Conservation (phyloP, 371 early-diverging fungal species). For the Apophysomyces sp. region DNA sequence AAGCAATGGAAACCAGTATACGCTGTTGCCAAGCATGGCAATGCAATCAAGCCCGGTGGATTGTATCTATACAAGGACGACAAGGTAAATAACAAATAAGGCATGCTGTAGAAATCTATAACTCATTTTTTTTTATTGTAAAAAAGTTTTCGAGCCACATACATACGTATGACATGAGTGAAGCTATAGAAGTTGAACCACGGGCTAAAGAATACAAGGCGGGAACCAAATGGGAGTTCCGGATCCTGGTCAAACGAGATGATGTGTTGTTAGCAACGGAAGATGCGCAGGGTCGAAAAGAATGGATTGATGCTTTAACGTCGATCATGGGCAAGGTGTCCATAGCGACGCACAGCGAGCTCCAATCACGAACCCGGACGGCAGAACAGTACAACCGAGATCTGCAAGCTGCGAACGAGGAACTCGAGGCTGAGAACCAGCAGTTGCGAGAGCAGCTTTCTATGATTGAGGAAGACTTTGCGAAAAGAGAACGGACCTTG, state of each 20-base stretch:
- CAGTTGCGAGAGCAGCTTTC: slow-evolving; percentile 27
- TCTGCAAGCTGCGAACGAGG: slow-evolving; percentile 29
- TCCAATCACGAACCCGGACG: slow-evolving; percentile 34
- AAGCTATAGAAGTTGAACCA: slow-evolving; percentile 49
- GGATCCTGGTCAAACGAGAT: slow-evolving; percentile 42
- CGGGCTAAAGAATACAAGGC: slow-evolving; percentile 41
- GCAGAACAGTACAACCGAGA: slow-evolving; percentile 43
- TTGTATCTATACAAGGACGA: slow-evolving; percentile 49
- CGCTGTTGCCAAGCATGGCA: slow-evolving; percentile 56
- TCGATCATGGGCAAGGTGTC: slow-evolving; percentile 56
- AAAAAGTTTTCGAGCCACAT: slow-evolving; percentile 42
- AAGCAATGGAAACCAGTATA: slow-evolving; percentile 53
- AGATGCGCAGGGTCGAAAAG: slow-evolving; percentile 40
- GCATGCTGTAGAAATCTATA: not conserved
- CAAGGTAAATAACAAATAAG: slow-evolving; percentile 28
- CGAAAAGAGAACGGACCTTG: slow-evolving; percentile 8
- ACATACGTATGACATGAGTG: slow-evolving; percentile 53
- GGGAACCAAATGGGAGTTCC: slow-evolving; percentile 49
- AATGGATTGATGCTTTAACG: slow-evolving; percentile 47
- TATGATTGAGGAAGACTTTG: slow-evolving; percentile 18
- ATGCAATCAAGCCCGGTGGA: slow-evolving; percentile 45
- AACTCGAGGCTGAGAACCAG: slow-evolving; percentile 25
- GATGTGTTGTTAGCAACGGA: slow-evolving; percentile 45
- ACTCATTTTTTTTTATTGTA: not conserved
- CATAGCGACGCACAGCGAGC: slow-evolving; percentile 44